Evolutionary conservation across 2,329 filamentous ascomycete genomes (phyloP).

Genomic region (Spiromastix sp.): DNA sequence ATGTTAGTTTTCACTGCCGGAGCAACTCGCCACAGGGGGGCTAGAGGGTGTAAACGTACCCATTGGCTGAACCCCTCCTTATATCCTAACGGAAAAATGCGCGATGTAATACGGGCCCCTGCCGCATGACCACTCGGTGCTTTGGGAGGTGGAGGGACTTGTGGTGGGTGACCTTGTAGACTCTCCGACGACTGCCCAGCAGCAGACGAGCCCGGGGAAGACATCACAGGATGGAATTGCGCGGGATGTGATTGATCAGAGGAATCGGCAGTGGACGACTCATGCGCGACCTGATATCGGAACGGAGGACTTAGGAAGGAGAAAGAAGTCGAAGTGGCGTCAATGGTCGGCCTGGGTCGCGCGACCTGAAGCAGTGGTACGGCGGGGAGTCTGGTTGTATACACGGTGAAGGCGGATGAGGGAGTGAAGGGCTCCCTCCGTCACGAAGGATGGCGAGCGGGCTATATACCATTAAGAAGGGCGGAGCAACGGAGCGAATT

Average conservation of each 20-base stretch:
- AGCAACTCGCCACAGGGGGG: no score
- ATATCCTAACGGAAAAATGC: constrained; percentile 77
- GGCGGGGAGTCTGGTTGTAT: constrained; percentile 16
- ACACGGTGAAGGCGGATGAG: constrained; percentile 20
- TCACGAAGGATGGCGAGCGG: no score
- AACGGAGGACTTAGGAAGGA: constrained; percentile 9
- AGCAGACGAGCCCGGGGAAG: constrained; percentile 3
- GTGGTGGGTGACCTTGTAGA: constrained; percentile 13
- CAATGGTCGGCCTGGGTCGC: constrained; percentile 17
- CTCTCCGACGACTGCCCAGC: constrained; percentile 19
- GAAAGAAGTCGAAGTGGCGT: constrained; percentile 11
- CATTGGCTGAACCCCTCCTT: constrained; percentile 88
- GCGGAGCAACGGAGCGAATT: no score
- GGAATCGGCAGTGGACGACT: constrained; percentile 2
- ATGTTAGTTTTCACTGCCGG: no score
- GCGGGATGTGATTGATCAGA: not conserved
- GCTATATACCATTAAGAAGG: no score
- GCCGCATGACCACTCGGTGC: constrained; percentile 22
- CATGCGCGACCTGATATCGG: constrained; percentile 5
- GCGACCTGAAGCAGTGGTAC: constrained; percentile 15
- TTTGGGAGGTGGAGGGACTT: constrained; percentile 11
- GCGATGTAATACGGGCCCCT: constrained; percentile 23
- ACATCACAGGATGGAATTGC: constrained; percentile 9
- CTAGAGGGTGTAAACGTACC: constrained; percentile 26
- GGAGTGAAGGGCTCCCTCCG: constrained; percentile 17